Evolutionary conservation across 306 rosid genomes (phyloP), one percentile per base, ranked within the genome.

Genomic region (Astragalus glycyphyllos): DNA sequence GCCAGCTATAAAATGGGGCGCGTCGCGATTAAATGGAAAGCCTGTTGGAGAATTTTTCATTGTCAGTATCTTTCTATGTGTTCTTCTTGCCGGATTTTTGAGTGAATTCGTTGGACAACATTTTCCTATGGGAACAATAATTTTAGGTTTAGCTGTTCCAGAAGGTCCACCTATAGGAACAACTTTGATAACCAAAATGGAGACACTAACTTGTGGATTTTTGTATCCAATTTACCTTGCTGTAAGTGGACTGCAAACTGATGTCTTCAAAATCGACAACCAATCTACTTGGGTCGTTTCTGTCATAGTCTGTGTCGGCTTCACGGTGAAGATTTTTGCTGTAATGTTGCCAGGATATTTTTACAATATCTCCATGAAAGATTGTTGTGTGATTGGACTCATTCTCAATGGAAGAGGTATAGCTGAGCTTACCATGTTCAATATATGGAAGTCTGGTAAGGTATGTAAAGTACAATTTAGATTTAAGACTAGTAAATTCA

Each of bases 151-250:
- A 35, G 77, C 38, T 46, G 58, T 88, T 58, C 95, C 95, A 1
- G 81, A 69, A 55, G 95, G 95, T 4, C 90, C 89, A 4, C 97
- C 97, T 0, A 2, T 90, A 8, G 97, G 97, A 11, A 56, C 90
- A 8, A 32, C 81, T 32, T 16, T 90, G 73, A 65, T 80, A 41
- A 0, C 20, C 0, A 90, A 72, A 73, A 4, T 88, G 69, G 92
- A 88, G 20, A 64, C 83, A 11, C 0, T 88, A 2, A 48, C 35
- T 63, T 73, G 3, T 63, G 11, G 61, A 10, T 20, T 88, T 20
- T 68, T 91, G 73, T 85, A 88, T 62, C 97, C 96, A 8, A 13
- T 72, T 5, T 88, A 71, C 71, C 85, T 91, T 11, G 90, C 90
- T 58, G 80, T 74, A 15, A 74, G 78, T 34, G 97, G 96, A 40